Evolutionary conservation across 768 basidiomycete genomes (phyloP).

Genomic region (Russula sp.): DNA sequence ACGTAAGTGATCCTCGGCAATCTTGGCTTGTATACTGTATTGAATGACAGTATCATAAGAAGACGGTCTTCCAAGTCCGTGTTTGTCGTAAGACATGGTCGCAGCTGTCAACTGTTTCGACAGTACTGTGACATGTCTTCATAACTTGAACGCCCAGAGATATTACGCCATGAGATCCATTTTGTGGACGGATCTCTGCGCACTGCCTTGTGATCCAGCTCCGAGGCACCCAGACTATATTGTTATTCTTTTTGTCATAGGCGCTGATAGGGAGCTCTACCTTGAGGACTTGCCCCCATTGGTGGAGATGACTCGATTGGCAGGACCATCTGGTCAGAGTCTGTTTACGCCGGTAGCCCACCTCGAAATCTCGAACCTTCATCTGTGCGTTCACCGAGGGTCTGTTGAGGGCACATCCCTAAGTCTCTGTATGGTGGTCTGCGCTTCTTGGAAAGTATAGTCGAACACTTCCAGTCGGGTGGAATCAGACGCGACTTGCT

Average conservation of each 20-base stretch:
- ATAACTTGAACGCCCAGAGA: no score
- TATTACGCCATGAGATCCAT: neutral
- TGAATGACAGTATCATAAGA: neutral
- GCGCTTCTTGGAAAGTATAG: neutral
- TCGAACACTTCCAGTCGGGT: neutral
- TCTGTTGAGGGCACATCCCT: neutral
- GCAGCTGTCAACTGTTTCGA: constrained; percentile 4
- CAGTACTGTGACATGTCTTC: neutral
- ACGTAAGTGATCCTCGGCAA: neutral
- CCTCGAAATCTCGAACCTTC: neutral
- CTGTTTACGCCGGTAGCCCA: neutral
- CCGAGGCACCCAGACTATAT: neutral
- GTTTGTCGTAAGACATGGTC: neutral
- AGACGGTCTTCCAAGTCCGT: neutral
- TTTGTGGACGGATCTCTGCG: constrained; percentile 2
- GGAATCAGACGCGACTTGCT: no score
- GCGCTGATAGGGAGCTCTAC: neutral
- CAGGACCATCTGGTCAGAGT: no score
- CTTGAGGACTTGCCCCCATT: neutral
- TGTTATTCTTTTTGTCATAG: neutral
- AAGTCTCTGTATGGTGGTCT: neutral
- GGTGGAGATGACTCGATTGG: neutral
- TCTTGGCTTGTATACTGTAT: neutral
- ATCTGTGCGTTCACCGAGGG: neutral
- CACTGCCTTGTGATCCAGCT: neutral